Base-by-base conservation (phyloP, 805 yeast species). In the Saccharomycodes ludwigii region DNA sequence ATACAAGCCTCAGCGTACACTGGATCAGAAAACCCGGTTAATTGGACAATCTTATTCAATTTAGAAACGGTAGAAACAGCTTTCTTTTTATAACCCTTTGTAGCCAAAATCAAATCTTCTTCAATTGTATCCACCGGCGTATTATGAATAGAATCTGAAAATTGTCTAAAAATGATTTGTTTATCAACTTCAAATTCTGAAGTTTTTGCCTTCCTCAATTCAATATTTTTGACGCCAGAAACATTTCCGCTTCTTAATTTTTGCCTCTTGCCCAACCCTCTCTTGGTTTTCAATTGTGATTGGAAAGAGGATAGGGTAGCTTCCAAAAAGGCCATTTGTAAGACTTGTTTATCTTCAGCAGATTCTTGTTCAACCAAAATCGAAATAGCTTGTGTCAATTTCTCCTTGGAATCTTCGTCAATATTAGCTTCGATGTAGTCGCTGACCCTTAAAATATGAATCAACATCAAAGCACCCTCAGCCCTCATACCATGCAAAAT, bases 1-100 rank as follows among this genome's bases (percentile, higher is more conserved):
- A 91, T 83, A 49, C 80, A 83, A 1, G 96, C 98, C 61, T 91
- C 99, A 5, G 95, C 97, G 54, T 91, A 91, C 21, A 91, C 93
- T 14, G 97, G 94, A 55, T 91, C 99, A 0, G 95, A 81, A 58
- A 85, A 91, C 12, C 99, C 99, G n/a, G 98, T 88, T 43, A 91
- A 69, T 53, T 83, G 97, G 30, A 84, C 76, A 47, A 93, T 81
- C 56, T 83, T 85, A 56, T 74, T 79, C 49, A 91, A 68, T 58
- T 83, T 79, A 2, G 95, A 84, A 5, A 81, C 64, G 39, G 76
- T 60, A 29, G 73, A 71, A 46, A 70, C 80, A 39, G 63, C 64
- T 41, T 66, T 70, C 5, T 66, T 54, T 19, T 65, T 60, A 18
- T 41, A 40, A 22, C 58, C 58, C 6, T 50, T 50, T 4, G 70